Evolutionary conservation across 805 yeast genomes (phyloP).

Genomic region (Cyberlindnera japonica): DNA sequence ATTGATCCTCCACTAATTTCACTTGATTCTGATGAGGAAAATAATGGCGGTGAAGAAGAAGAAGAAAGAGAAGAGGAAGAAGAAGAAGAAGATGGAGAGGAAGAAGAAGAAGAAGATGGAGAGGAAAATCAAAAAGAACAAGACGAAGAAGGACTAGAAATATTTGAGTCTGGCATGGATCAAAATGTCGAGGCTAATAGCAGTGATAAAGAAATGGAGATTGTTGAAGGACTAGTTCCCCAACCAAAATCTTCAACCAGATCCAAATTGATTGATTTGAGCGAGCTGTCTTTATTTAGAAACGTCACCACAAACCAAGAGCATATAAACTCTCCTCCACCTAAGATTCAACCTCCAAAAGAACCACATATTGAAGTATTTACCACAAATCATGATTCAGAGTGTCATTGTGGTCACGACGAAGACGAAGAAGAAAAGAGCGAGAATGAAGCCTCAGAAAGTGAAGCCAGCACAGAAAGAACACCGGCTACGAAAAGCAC

Average conservation of each 20-base stretch:
- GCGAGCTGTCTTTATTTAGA: constrained; percentile 14
- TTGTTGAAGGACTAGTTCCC: no score
- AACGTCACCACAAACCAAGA: constrained; percentile 4
- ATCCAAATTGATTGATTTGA: constrained; percentile 1
- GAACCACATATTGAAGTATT: neutral
- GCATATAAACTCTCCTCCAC: neutral
- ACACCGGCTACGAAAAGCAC: constrained; percentile 7
- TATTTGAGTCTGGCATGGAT: neutral
- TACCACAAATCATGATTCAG: neutral
- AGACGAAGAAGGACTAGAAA: neutral
- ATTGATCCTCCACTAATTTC: neutral
- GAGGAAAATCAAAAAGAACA: neutral
- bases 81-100: no score
- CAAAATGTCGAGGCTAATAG: no score
- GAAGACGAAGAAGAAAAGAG: constrained; percentile 1
- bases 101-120: neutral
- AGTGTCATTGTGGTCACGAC: constrained; percentile 9
- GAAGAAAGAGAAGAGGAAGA: no score
- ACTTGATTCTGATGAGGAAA: neutral
- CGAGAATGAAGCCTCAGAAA: no score
- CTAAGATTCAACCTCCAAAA: neutral
- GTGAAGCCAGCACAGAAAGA: no score
- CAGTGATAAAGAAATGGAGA: no score
- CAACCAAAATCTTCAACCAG: no score
- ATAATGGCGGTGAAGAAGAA: no score